Evolutionary conservation across 2,329 filamentous ascomycete genomes (phyloP).

Genomic region (Aureobasidium namibiae): DNA sequence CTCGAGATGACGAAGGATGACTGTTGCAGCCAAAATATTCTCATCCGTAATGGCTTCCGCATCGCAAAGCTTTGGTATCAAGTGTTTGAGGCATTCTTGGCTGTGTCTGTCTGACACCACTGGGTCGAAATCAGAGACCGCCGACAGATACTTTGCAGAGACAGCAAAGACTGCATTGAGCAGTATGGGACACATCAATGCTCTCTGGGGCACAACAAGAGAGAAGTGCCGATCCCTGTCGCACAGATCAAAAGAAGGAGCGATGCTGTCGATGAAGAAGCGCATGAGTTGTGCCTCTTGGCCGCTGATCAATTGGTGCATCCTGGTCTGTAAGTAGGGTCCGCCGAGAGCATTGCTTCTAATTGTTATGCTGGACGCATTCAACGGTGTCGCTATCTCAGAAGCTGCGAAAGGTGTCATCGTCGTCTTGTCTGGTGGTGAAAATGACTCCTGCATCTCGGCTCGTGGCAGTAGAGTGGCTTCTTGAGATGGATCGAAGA

Average conservation of each 20-base stretch:
- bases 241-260: slow-evolving; percentile 25
- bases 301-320: slow-evolving; percentile 17
- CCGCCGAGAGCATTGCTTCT: background rate
- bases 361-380: background rate
- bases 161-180: slow-evolving; percentile 52
- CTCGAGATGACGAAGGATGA: slow-evolving; percentile 50
- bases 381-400: too few relatives aligned
- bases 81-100: slow-evolving; percentile 44
- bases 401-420: too few relatives aligned
- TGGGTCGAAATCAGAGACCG: slow-evolving; percentile 17
- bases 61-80: slow-evolving; percentile 41
- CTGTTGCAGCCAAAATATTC: slow-evolving; percentile 46
- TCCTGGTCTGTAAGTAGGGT: background rate
- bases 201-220: slow-evolving; percentile 45
- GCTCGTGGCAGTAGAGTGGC: too few relatives aligned
- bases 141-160: slow-evolving; percentile 43
- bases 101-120: slow-evolving; percentile 47
- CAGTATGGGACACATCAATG: slow-evolving; percentile 43
- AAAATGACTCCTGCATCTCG: too few relatives aligned
- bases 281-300: slow-evolving; percentile 26
- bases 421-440: too few relatives aligned
- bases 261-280: slow-evolving; percentile 25
- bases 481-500: too few relatives aligned
- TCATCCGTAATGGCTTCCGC: slow-evolving; percentile 38
- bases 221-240: slow-evolving; percentile 42